A percentile compares a stretch with the other conserved stretches of the same genome.
Conservation (phyloP, 2,329 filamentous ascomycete species). For the Fusarium pseudonygamai region DNA sequence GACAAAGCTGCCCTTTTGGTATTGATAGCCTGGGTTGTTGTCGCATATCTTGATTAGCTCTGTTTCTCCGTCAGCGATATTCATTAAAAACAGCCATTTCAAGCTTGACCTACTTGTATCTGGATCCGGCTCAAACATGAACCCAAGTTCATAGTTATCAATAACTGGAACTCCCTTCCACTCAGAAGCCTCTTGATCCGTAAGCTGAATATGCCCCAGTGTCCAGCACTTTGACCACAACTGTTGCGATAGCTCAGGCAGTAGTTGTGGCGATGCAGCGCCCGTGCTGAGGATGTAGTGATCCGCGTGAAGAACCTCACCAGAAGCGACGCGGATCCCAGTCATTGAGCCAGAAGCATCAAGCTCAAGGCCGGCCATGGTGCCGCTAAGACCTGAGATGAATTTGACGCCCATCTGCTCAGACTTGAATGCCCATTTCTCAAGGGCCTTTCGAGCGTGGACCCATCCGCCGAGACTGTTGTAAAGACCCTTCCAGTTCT, state of each 20-base stretch:
- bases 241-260: neutral
- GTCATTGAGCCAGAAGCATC: neutral
- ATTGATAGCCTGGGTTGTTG: neutral
- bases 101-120: neutral
- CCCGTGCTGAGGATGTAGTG: conserved; percentile 5
- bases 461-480: conserved; percentile 6
- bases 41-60: conserved; percentile 11
- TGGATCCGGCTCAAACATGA: conserved; percentile 9
- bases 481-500: conserved; percentile 10
- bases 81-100: accelerated
- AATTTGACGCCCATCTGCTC: neutral
- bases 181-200: neutral
- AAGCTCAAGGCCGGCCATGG: neutral
- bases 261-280: conserved; percentile 1
- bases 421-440: neutral
- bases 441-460: conserved; percentile 2
- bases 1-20: neutral
- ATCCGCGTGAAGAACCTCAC: neutral
- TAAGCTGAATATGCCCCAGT: neutral
- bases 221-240: conserved; percentile 7
- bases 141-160: conserved; percentile 9
- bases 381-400: neutral
- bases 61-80: neutral
- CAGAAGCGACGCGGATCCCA: neutral
- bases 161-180: neutral